phyloP scores from a whole-genome alignment of 805 yeast genomes.

The Pichia phayaonensis region DNA sequence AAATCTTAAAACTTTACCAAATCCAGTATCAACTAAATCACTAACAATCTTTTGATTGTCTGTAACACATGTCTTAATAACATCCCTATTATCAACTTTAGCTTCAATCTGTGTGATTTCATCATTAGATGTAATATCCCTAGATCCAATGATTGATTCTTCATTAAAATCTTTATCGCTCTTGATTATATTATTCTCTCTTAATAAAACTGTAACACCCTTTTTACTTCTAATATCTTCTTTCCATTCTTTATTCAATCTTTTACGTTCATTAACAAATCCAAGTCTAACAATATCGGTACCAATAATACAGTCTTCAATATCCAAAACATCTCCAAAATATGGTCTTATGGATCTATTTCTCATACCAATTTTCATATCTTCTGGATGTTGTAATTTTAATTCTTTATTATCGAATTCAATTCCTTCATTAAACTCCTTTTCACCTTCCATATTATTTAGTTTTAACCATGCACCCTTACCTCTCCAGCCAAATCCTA shows the following conservation, averaged over 20 bases:
- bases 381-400: slow-evolving; percentile 6
- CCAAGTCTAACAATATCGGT: slow-evolving; percentile 73
- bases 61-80: slow-evolving; percentile 68
- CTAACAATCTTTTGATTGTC: slow-evolving; percentile 70
- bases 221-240: slow-evolving; percentile 32
- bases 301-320: slow-evolving; percentile 90
- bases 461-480: slow-evolving; percentile 46
- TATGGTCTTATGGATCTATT: slow-evolving; percentile 17
- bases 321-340: slow-evolving; percentile 75
- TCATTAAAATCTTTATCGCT: slow-evolving; percentile 29
- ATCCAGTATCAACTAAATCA: slow-evolving; percentile 59
- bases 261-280: slow-evolving; percentile 56
- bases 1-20: slow-evolving; percentile 42
- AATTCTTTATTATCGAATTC: slow-evolving; percentile 5
- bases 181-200: slow-evolving; percentile 59
- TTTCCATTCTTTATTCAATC: slow-evolving; percentile 35
- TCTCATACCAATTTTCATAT: slow-evolving; percentile 7
- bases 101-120: slow-evolving; percentile 7
- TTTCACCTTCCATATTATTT: not conserved
- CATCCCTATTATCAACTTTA: slow-evolving; percentile 13
- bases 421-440: not conserved
- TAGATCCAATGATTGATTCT: slow-evolving; percentile 27
- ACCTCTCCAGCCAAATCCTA: slow-evolving; percentile 89
- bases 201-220: slow-evolving; percentile 79
- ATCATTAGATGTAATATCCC: slow-evolving; percentile 26